Evolutionary conservation across 2,329 filamentous ascomycete species (phyloP), one percentile per base, ranked within the genome.

Genomic region (Talaromyces sp.): DNA sequence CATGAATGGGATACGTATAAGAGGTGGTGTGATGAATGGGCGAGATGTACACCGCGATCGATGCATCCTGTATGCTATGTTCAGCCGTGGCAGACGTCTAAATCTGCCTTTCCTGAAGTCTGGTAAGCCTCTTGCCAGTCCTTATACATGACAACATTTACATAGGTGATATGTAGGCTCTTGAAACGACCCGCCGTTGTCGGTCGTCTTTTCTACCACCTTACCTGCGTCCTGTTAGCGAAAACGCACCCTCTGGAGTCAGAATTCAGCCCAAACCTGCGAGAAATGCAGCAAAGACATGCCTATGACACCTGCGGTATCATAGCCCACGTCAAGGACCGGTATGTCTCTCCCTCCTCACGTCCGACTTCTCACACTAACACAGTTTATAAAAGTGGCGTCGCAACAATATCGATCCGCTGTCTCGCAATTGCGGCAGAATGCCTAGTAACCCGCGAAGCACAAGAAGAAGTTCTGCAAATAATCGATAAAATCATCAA

Each of bases 231-330:
- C 68, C 80, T 97, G 39, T 84, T 97, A 5, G 87, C 90, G 3
- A 91, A 94, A 70, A 89, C 89, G 24, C 90, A 97, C 74, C 93
- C 93, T 0, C 83, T 88, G 43, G 81, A 85, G 11, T 80, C 84
- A 8, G 83, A 86, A 43, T 81, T 82, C 19, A 83, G 84, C 2
- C 81, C 86, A 3, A 89, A 92, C 66, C 91, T 94, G 86, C 86
- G 85, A 56, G 82, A 85, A 4, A 84, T 90, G 72, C 88, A 90
- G 70, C 82, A 89, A 58, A 86, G 87, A 67, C 92, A 97, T 73
- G 90, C 92, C 0, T 89, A 90, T 69, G 89, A 93, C 74, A 89
- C 96, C 27, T 97, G 93, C 73, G 94, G 94, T 14, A 96, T 98
- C 67, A 88, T 91, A 27, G 91, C 92, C 2, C 92, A 96, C 73